Evolutionary conservation across 768 basidiomycete species (phyloP).

Genomic region (Kwoniella sp.): DNA sequence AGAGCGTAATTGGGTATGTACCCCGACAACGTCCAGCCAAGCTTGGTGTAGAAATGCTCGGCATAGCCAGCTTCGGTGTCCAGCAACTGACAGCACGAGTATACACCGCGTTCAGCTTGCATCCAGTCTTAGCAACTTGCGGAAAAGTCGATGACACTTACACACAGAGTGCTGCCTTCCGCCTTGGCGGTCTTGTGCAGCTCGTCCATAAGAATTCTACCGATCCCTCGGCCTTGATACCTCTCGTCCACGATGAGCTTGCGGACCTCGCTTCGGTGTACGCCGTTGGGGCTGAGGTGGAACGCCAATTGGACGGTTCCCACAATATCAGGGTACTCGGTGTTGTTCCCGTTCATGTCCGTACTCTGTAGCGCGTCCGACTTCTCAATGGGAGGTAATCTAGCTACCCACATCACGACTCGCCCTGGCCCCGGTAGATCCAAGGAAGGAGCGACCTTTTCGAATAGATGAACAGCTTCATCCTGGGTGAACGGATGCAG

Average conservation of each 20-base stretch:
- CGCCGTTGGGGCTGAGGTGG: constrained; percentile 16
- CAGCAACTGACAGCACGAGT: constrained; percentile 10
- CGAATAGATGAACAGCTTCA: not conserved
- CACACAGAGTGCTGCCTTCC: constrained; percentile 15
- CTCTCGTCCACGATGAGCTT: constrained; percentile 23
- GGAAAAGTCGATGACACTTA: too few relatives aligned
- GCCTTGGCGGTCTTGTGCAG: constrained; percentile 13
- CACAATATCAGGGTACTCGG: constrained; percentile 13
- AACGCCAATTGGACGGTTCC: constrained; percentile 23
- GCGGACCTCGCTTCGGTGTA: constrained; percentile 16
- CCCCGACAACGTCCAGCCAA: constrained; percentile 22
- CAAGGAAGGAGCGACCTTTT: not conserved
- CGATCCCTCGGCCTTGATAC: constrained; percentile 23
- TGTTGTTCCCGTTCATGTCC: constrained; percentile 9
- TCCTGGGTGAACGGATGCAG: constrained; percentile 1
- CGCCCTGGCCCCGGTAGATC: not conserved
- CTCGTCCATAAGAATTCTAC: constrained; percentile 2
- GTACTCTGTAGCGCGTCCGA: not conserved
- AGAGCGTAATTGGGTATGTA: constrained; percentile 24
- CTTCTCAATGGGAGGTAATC: not conserved
- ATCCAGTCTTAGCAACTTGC: not conserved
- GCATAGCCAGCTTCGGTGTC: constrained; percentile 32
- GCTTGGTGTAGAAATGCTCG: constrained; percentile 18
- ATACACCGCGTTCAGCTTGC: too few relatives aligned
- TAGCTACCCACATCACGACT: constrained; percentile 8